Evolutionary conservation across 2,329 filamentous ascomycete genomes (phyloP), one percentile per base, ranked within the genome.

Genomic region (Pseudogymnoascus sp.): DNA sequence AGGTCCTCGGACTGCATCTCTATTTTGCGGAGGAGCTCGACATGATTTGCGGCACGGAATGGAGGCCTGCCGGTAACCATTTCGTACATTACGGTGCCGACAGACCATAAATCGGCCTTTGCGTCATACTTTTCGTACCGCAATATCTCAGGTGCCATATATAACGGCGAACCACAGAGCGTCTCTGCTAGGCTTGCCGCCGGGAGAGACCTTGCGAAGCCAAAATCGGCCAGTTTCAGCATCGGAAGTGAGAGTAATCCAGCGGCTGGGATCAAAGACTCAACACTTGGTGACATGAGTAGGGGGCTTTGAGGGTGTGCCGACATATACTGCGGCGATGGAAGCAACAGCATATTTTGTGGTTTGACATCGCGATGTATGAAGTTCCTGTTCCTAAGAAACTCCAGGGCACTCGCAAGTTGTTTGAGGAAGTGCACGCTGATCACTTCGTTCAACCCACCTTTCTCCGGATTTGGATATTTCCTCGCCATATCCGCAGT

Each of bases 71-170:
- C 92, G 5, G 86, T 89, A 63, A 94, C 84, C 92, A 99, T 96
- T 75, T 99, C 94, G 71, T 90, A 96, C 21, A 95, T 76, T 7
- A 99, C 94, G 15, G 94, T 96, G 57, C 94, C 94, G 33, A 96
- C 90, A 19, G 94, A 99, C 94, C 94, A 99, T 33, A 99, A 77
- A 75, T 99, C 94, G 52, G 92, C 92, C 73, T 95, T 95, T 64
- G 92, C 90, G 75, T 96, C 92, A 73, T 99, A 99, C 69, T 92
- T 92, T 72, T 99, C 92, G 69, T 97, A 99, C 62, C 92, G 86
- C 63, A 99, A 78, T 64, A 99, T 99, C 75, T 99, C 94, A 3
- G 94, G 94, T 0, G 94, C 94, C 94, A 99, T 99, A 76, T 99
- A 99, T 23, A 99, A 78, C 8, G 94, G 94, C 10, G 94, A 97